Evolutionary conservation across 2,329 filamentous ascomycete genomes (phyloP).

Genomic region (Epichloe gansuensis): DNA sequence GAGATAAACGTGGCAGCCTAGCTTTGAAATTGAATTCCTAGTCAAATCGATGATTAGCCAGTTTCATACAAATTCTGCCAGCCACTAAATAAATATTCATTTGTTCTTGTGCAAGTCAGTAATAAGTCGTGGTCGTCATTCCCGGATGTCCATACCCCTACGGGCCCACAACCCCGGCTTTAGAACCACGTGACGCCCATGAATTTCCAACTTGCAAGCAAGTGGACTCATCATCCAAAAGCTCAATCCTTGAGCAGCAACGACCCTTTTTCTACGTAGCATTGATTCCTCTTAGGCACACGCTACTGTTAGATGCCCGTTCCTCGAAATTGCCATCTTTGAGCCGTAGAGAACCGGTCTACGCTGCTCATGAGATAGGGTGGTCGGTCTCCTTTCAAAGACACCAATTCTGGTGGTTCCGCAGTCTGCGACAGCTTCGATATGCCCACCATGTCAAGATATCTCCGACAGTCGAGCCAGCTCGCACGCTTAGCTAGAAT

Average conservation of each 20-base stretch:
- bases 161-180: slow-evolving; percentile 4
- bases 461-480: slow-evolving; percentile 53
- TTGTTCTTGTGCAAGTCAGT: background rate
- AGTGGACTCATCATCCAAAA: slow-evolving; percentile 15
- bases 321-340: background rate
- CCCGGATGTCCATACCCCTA: background rate
- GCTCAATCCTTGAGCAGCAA: slow-evolving; percentile 8
- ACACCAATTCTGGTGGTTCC: slow-evolving; percentile 21
- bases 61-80: too few relatives aligned
- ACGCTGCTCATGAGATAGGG: slow-evolving; percentile 22
- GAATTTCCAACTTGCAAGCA: slow-evolving; percentile 17
- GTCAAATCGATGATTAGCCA: background rate
- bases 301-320: slow-evolving; percentile 11
- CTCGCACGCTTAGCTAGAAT: slow-evolving; percentile 49
- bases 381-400: slow-evolving; percentile 12
- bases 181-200: slow-evolving; percentile 17
- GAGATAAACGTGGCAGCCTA: too few relatives aligned
- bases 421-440: slow-evolving; percentile 18
- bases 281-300: slow-evolving; percentile 9
- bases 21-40: background rate
- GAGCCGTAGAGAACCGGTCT: slow-evolving; percentile 10
- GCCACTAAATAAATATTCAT: background rate
- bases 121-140: background rate
- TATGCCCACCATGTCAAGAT: slow-evolving; percentile 44
- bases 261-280: background rate